phyloP scores from a whole-genome alignment of 805 yeast genomes.

The Candida khao-thaluensis region DNA sequence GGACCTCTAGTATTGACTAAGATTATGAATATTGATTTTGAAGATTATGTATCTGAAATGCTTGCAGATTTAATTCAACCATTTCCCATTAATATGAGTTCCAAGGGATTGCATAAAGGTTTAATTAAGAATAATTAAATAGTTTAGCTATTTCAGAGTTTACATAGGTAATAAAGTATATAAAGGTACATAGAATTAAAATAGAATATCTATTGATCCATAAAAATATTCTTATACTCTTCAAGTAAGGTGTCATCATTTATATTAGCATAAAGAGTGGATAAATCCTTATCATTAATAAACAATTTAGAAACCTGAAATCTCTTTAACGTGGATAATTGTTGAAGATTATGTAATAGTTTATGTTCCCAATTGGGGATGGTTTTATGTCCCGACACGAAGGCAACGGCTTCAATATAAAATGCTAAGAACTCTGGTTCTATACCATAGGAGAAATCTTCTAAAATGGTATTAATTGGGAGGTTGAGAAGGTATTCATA shows the following conservation, averaged over 20 bases:
- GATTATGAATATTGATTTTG: conserved; percentile 38
- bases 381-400: conserved; percentile 14
- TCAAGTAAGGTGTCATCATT: not conserved
- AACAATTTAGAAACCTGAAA: conserved; percentile 28
- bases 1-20: conserved; percentile 39
- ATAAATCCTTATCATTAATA: conserved; percentile 21
- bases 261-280: conserved; percentile 10
- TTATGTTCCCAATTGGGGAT: conserved; percentile 17
- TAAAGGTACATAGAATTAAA: too few relatives aligned
- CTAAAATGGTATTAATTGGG: conserved; percentile 20
- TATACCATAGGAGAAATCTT: conserved; percentile 45
- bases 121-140: conserved; percentile 11
- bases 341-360: conserved; percentile 21
- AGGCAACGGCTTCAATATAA: conserved; percentile 42
- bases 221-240: conserved; percentile 2
- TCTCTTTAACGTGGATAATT: conserved; percentile 35
- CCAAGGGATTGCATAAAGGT: conserved; percentile 37
- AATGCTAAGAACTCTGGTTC: conserved; percentile 51
- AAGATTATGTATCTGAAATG: conserved; percentile 39
- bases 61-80: conserved; percentile 44
- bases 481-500: conserved; percentile 38
- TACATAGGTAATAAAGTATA: too few relatives aligned
- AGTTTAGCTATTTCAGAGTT: too few relatives aligned
- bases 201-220: not conserved
- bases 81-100: conserved; percentile 20